phyloP scores from a whole-genome alignment of 2,329 filamentous ascomycete genomes.

The Keithomyces neogunnii region DNA sequence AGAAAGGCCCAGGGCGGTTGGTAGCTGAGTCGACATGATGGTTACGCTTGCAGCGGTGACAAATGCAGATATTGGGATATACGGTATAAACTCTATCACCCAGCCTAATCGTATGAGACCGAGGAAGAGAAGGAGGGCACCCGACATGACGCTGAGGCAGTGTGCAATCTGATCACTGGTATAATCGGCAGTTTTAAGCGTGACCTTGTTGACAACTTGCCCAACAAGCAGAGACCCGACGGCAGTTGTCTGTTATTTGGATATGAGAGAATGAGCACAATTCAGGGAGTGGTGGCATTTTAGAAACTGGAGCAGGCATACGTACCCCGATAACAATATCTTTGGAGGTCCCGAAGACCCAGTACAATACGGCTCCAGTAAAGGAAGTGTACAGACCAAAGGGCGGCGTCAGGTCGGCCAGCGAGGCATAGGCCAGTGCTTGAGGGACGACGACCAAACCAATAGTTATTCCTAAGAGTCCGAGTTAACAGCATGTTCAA shows the following conservation, averaged over 20 bases:
- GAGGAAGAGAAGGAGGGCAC: slow-evolving; percentile 33
- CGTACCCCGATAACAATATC: slow-evolving; percentile 69
- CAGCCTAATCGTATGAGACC: slow-evolving; percentile 40
- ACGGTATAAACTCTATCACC: slow-evolving; percentile 43
- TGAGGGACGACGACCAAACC: slow-evolving; percentile 72
- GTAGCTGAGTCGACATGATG: slow-evolving; percentile 40
- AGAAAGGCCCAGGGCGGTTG: slow-evolving; percentile 32
- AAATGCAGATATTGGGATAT: slow-evolving; percentile 41
- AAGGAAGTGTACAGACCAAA: slow-evolving; percentile 78
- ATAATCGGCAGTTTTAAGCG: slow-evolving; percentile 24
- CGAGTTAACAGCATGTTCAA: not conserved
- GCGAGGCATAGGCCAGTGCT: slow-evolving; percentile 69
- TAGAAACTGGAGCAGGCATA: not conserved
- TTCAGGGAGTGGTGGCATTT: not conserved
- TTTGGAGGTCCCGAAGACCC: slow-evolving; percentile 78
- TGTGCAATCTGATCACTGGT: slow-evolving; percentile 32
- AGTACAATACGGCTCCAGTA: slow-evolving; percentile 71
- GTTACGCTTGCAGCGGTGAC: slow-evolving; percentile 43
- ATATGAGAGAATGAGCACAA: not conserved
- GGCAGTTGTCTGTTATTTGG: slow-evolving; percentile 41
- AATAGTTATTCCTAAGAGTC: slow-evolving; percentile 23
- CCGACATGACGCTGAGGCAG: slow-evolving; percentile 35
- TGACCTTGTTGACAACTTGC: slow-evolving; percentile 32
- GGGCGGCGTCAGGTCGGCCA: slow-evolving; percentile 59
- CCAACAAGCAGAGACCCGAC: slow-evolving; percentile 43